Percentiles rank a stretch among this genome's conserved stretches.
phyloP scores from a whole-genome alignment of 352 stramenopile species.

The Pythium sp. region DNA sequence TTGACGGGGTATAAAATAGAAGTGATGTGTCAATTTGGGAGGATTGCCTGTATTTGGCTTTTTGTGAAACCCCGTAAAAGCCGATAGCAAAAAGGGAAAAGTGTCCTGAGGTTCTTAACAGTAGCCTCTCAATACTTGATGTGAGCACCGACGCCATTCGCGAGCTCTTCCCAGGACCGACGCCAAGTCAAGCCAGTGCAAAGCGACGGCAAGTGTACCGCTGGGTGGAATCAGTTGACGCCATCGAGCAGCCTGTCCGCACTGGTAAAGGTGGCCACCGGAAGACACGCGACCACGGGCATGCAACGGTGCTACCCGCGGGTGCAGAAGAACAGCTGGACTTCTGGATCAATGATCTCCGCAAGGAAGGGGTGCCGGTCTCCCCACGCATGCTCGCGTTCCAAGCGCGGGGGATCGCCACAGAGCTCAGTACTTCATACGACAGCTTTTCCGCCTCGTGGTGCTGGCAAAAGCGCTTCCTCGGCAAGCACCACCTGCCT shows the following conservation, averaged over 20 bases:
- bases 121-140: too few relatives aligned
- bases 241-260: not conserved
- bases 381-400: too few relatives aligned
- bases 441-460: not conserved
- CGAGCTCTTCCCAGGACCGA: not conserved
- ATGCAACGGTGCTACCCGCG: not conserved
- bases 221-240: not conserved
- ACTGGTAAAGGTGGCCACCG: too few relatives aligned
- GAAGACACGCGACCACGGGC: not conserved
- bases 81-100: too few relatives aligned
- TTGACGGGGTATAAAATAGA: too few relatives aligned
- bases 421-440: not conserved
- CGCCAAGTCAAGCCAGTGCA: too few relatives aligned
- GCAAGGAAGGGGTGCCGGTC: not conserved
- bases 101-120: too few relatives aligned
- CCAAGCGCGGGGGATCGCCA: not conserved
- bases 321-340: not conserved
- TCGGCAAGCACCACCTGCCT: not conserved
- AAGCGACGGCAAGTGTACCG: not conserved
- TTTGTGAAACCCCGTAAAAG: too few relatives aligned
- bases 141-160: too few relatives aligned
- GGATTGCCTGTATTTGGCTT: too few relatives aligned
- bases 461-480: not conserved
- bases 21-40: too few relatives aligned
- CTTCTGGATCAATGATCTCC: not conserved